phyloP scores from a whole-genome alignment of 768 basidiomycete genomes.

The Auricularia cornea region DNA sequence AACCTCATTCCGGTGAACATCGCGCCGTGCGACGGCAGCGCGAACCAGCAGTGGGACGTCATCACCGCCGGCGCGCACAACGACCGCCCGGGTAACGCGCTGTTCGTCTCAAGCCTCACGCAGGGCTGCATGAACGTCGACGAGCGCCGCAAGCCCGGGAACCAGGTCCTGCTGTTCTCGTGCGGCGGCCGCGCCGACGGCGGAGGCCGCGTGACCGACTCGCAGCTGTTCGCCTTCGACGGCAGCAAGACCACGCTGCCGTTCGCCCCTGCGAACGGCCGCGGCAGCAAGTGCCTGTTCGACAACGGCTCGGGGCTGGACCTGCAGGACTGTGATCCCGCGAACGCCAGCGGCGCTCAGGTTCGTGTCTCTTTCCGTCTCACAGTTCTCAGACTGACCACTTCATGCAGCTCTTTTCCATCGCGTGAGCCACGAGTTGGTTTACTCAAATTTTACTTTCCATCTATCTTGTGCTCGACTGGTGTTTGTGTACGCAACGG shows the following conservation, averaged over 20 bases:
- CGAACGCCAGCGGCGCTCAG: not conserved
- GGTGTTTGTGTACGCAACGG: too few relatives aligned
- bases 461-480: too few relatives aligned
- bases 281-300: not conserved
- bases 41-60: slow-evolving; percentile 2
- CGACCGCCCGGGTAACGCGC: not conserved
- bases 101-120: slow-evolving; percentile 2
- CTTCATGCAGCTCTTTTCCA: not conserved
- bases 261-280: not conserved
- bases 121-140: slow-evolving; percentile 8
- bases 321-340: not conserved
- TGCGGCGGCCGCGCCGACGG: slow-evolving; percentile 8
- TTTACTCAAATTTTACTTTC: too few relatives aligned
- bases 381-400: too few relatives aligned
- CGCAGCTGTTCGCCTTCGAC: slow-evolving; percentile 6
- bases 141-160: slow-evolving; percentile 2
- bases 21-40: slow-evolving; percentile 1
- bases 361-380: not conserved
- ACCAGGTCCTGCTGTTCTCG: slow-evolving; percentile 8
- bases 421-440: not conserved
- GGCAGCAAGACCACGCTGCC: not conserved
- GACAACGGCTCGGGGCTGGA: not conserved
- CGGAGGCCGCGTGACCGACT: slow-evolving; percentile 2
- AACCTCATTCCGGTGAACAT: slow-evolving; percentile 2
- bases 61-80: slow-evolving; percentile 7